Base-by-base conservation (phyloP, 805 yeast species). In the Metschnikowia lochheadii region DNA sequence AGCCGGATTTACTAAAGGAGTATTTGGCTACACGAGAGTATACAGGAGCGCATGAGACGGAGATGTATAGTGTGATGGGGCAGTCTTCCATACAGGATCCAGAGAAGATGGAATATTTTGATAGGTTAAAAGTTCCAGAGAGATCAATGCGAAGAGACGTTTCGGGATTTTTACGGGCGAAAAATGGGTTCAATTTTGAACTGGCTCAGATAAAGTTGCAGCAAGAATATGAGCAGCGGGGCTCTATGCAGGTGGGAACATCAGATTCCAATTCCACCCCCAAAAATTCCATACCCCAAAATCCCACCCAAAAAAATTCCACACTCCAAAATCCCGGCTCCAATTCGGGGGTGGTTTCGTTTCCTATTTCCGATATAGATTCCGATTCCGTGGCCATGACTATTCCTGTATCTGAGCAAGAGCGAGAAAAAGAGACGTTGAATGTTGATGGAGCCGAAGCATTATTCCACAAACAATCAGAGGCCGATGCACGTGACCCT, bases 21-120 rank as follows among this genome's bases (percentile, higher is more conserved):
- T 70, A 61, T 49, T 44, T 58, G 15, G 54, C 49, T 23, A 58
- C 68, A 1, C 51, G 53, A 37, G 53, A 62, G 13, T 56, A 58
- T 38, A 68, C 76, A 0, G 51, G 48, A 10, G 54, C 56, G 32
- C 76, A 72, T 54, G 60, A 57, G 31, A 35, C 51, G 10, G 74
- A 70, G 54, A 44, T 44, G 40, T 40, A 36, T 8, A 14, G 5
- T 21, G 13, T 44, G 13, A 15, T 35, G 6, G 40, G 15, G n/a
- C 15, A 6, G 6, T 13, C 6, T 3, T n/a, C 6, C 4, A 10
- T 13, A 7, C 10, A 21, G 18, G 29, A 23, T 3, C 6, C n/a
- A 3, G 32, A 39, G 1, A 37, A 37, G 7, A 6, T 18, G 23
- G 32, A 7, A 2, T 13, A 21, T 23, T 23, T 39, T 8, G 41